Conservation (phyloP, 176 grass and related monocot species). For the sorghum (Sorghum bicolor) region DNA sequence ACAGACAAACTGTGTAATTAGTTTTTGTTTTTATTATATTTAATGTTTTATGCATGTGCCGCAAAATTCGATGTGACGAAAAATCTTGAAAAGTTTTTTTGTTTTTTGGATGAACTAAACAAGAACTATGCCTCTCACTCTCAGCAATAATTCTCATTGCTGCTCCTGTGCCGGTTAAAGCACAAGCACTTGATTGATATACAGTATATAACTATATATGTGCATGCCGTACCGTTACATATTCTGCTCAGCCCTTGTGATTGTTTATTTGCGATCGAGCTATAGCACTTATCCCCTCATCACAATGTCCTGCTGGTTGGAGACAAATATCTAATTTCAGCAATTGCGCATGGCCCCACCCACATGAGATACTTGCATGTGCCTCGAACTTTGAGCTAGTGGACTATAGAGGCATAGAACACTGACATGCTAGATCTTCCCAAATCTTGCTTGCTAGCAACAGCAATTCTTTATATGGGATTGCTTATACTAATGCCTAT, state of each 20-base stretch:
- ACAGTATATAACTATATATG: not conserved
- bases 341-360: not conserved
- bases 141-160: not conserved
- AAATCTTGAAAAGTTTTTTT: too few relatives aligned
- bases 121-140: too few relatives aligned
- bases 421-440: slow-evolving; percentile 20
- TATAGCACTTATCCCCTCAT: slow-evolving; percentile 8
- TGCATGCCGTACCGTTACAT: not conserved
- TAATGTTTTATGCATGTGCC: too few relatives aligned
- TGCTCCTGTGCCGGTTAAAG: slow-evolving; percentile 8
- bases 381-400: slow-evolving; percentile 10
- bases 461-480: not conserved
- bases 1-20: too few relatives aligned
- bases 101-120: too few relatives aligned
- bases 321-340: slow-evolving; percentile 18
- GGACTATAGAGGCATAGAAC: not conserved
- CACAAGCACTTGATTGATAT: not conserved
- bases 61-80: too few relatives aligned
- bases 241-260: not conserved
- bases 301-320: not conserved
- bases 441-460: slow-evolving; percentile 4
- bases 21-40: too few relatives aligned
- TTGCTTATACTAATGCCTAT: not conserved
- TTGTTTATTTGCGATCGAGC: slow-evolving; percentile 1
- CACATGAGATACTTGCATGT: not conserved